Percentiles rank a stretch among this genome's conserved stretches.
phyloP scores from a whole-genome alignment of 257 asterid species.

The Solanum pinnatisectum region DNA sequence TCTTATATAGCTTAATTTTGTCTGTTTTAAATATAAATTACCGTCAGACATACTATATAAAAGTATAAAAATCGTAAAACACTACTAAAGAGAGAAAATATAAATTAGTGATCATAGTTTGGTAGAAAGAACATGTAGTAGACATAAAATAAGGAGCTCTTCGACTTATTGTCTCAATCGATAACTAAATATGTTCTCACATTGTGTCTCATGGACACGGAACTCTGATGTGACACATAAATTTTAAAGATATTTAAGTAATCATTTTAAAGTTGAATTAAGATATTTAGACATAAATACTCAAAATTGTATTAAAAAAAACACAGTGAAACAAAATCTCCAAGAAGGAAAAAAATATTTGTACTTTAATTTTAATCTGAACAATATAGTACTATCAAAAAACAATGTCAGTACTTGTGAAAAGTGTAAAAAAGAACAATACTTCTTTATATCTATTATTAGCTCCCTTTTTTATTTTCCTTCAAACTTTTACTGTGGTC shows the following conservation, averaged over 20 bases:
- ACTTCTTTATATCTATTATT: background rate
- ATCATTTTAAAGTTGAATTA: background rate
- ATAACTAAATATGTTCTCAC: rapidly evolving
- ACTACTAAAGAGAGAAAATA: no score
- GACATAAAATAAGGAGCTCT: background rate
- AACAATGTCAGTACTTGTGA: background rate
- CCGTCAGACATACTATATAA: no score
- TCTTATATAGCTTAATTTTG: background rate
- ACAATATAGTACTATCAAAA: background rate
- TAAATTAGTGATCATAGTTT: no score
- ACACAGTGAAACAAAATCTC: background rate
- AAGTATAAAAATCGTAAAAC: background rate
- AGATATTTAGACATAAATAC: rapidly evolving
- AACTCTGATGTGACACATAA: no score
- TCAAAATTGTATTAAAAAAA: no score
- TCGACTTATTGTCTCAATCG: no score
- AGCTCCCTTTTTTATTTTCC: background rate
- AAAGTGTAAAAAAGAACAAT: background rate
- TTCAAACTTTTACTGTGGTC: background rate
- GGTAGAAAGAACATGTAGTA: background rate
- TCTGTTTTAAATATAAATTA: no score
- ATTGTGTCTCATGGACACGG: rapidly evolving
- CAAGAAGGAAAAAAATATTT: background rate
- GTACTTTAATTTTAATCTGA: background rate
- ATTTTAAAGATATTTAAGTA: rapidly evolving